Evolutionary conservation across 1,284 basidiomycete genomes (phyloP), one percentile per base, ranked within the genome.

Genomic region (Trichosporon ovoides): DNA sequence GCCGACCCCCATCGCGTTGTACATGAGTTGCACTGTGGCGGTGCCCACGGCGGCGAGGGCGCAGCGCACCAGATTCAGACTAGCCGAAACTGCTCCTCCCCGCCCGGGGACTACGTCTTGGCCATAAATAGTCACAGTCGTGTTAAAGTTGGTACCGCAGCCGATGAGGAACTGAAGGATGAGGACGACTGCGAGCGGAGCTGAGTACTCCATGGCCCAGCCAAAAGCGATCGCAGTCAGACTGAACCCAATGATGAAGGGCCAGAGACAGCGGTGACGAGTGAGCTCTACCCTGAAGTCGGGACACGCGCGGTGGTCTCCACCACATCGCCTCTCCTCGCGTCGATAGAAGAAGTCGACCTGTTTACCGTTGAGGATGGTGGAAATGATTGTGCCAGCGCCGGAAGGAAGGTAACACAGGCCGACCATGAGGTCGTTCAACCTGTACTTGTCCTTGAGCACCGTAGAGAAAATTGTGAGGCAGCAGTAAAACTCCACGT

Each of bases 321-420:
- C 74, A 13, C 72, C 73, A 3, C 68, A 70, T 5, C 69, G 65
- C 19, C 55, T 58, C 57, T 72, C 71, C 60, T 76, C 73, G 37
- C 62, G 57, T 6, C 64, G 56, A 63, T 69, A 77, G 31, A 65
- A 69, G 51, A 64, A 75, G 62, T 78, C 76, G 10, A 76, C 58
- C 53, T 71, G 66, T 18, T 64, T 62, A 20, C 77, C 77, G 53
- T 71, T 74, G 11, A 71, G 43, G 13, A 74, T 59, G 9, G 69
- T 59, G 1, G 68, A 60, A 24, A 66, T 31, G 48, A 75, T 65
- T 0, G 70, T 66, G 1, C 76, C 77, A 3, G 65, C 43, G 1
- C 76, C 77, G 28, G 66, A 66, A 12, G 75, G 74, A 73, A 78
- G 63, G 59, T 78, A 78, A 56, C 72, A 75, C 2, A 77, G 61